These are phyloP conservation scores for Rhynchospora pubera DNA, from an alignment of 176 grass and related monocot genomes.

Conservation along the genomic window DNA sequence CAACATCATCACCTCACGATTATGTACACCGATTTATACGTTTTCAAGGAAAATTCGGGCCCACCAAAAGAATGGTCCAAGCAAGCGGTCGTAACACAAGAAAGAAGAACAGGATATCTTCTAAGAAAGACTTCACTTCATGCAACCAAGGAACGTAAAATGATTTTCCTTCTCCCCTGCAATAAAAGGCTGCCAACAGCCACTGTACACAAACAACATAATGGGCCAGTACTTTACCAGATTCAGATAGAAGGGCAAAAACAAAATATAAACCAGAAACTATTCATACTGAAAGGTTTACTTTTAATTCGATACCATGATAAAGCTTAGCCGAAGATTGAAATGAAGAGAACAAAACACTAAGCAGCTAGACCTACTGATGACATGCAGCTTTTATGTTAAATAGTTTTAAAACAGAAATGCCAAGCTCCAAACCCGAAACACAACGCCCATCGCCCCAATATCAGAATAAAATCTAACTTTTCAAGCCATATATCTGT, in stretches of 20 bases:
- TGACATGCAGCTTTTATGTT: conserved; percentile 15
- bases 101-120: not conserved
- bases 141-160: not conserved
- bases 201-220: not conserved
- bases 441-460: not conserved
- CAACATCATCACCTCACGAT: too few relatives aligned
- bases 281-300: not conserved
- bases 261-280: not conserved
- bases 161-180: not conserved
- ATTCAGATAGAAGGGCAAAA: not conserved
- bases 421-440: not conserved
- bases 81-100: not conserved
- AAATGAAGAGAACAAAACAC: not conserved
- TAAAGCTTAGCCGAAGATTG: not conserved
- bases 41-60: too few relatives aligned
- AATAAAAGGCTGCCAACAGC: not conserved
- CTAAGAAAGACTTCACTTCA: not conserved
- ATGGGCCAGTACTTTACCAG: not conserved
- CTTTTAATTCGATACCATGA: conserved; percentile 11
- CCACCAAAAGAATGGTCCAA: not conserved
- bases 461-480: not conserved
- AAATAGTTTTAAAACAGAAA: not conserved
- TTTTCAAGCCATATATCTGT: conserved; percentile 63
- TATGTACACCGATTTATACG: too few relatives aligned
- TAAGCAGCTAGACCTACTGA: conserved; percentile 14